Conservation (phyloP, 257 asterid species). For the Ligustrum vulgare region DNA sequence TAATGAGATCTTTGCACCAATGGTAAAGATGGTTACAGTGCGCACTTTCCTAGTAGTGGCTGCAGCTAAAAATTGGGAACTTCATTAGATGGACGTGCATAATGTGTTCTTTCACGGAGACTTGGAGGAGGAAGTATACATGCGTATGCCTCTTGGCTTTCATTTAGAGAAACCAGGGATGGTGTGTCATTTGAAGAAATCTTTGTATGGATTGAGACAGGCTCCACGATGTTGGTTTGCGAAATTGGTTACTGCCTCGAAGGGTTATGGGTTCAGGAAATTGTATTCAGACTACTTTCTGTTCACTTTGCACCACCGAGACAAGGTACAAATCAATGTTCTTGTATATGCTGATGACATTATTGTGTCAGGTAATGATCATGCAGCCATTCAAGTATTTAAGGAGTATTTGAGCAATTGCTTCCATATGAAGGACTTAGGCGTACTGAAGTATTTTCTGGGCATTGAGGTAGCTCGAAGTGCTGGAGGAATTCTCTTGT, state of each 20-base stretch:
- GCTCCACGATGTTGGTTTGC: conserved; percentile 9
- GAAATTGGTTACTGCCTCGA: not conserved
- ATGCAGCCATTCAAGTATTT: too few species aligned
- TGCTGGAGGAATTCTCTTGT: not conserved
- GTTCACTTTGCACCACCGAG: not conserved
- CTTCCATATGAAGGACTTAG: not conserved
- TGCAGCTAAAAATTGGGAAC: not conserved
- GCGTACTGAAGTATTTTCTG: not conserved
- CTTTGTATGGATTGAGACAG: conserved; percentile 4
- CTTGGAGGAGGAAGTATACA: conserved; percentile 4
- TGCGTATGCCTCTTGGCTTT: conserved; percentile 3
- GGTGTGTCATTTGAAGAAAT: not conserved
- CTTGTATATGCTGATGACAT: too few species aligned
- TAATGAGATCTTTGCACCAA: not conserved
- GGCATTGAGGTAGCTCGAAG: not conserved
- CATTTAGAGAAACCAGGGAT: not conserved
- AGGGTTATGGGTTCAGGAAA: not conserved
- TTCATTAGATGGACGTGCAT: conserved; percentile 16
- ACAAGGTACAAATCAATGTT: too few species aligned
- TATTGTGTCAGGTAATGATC: too few species aligned
- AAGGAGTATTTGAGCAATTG: too few species aligned
- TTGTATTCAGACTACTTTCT: not conserved
- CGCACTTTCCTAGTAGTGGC: not conserved
- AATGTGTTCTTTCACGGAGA: conserved; percentile 17
- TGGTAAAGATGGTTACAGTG: not conserved